Evolutionary conservation across 2,329 filamentous ascomycete species (phyloP), one percentile per base, ranked within the genome.

Genomic region (Sordariomycetes sp.): DNA sequence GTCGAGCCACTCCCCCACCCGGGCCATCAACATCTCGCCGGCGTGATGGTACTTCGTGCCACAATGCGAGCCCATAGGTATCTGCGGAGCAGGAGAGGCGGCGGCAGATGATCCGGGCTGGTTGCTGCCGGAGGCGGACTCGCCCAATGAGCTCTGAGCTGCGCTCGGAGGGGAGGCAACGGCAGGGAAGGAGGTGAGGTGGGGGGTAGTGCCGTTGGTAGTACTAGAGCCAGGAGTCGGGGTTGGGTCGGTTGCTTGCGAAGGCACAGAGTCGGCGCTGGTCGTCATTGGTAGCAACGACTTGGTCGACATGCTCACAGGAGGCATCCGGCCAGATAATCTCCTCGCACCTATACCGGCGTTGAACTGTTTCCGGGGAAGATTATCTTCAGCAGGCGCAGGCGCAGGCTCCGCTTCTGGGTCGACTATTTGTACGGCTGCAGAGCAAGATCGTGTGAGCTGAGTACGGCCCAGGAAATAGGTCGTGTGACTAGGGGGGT

Each of bases 1-100:
- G 64, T 92, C 84, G 46, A 97, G 74, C 93, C 93, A 97, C 63
- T 89, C 84, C 28, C 82, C 79, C 16, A 97, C 85, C 67, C 95
- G 89, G 22, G 85, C 79, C 32, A 94, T 72, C 8, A 95, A 71
- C 62, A 78, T 81, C 63, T 85, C 76, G 57, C 76, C 76, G 48
- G 67, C 65, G 57, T 70, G 66, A 55, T 75, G 70, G 58, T 76
- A 73, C 58, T 70, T 61, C n/a, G 64, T 69, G 11, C 69, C 68
- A 35, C 63, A 60, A 28, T 62, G 24, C 35, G 55, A 53, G 7
- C 37, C 55, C 32, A 20, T 11, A 1, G 24, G 48, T 1, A 35
- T 35, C 25, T 37, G 32, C 61, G 18, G 64, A 14, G 20, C 11
- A 50, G 46, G 22, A 50, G 46, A 50, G 6, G n/a, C n/a, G 18